These are phyloP conservation scores for Saitozyma podzolica DNA, from an alignment of 768 basidiomycete species.

Conservation along the genomic window DNA sequence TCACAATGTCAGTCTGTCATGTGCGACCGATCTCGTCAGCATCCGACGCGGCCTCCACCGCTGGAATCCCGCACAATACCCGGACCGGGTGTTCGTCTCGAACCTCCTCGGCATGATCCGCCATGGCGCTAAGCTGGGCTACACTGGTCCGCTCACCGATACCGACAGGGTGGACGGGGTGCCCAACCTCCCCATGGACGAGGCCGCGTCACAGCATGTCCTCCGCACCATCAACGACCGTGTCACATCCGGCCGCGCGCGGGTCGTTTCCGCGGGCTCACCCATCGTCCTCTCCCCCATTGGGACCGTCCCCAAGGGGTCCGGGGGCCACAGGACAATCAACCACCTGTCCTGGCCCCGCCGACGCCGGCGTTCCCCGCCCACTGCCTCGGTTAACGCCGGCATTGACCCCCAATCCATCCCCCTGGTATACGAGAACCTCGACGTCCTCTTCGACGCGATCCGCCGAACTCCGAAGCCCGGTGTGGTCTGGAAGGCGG, in stretches of 20 bases:
- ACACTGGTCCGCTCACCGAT: not conserved
- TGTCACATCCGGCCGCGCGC: not conserved
- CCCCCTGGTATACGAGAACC: slow-evolving; percentile 10
- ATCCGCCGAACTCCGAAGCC: not conserved
- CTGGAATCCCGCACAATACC: no score
- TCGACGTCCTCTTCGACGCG: slow-evolving; percentile 2
- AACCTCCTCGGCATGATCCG: slow-evolving; percentile 9
- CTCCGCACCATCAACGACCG: not conserved
- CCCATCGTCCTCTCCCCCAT: not conserved
- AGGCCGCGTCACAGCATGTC: not conserved
- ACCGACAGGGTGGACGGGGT: not conserved
- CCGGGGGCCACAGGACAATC: slow-evolving; percentile 6
- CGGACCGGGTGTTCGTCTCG: no score
- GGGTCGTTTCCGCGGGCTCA: not conserved
- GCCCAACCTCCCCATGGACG: slow-evolving; percentile 12
- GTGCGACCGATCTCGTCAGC: no score
- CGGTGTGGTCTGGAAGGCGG: slow-evolving; percentile 47
- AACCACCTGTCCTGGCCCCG: slow-evolving; percentile 17
- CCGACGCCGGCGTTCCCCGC: no score
- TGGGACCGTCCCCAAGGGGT: slow-evolving; percentile 8
- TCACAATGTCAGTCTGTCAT: no score
- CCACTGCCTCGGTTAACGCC: slow-evolving; percentile 11
- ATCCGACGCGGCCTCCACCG: no score
- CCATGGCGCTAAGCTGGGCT: slow-evolving; percentile 8
- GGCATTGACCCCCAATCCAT: slow-evolving; percentile 7